Base-by-base conservation (phyloP, 2,329 filamentous ascomycete genomes). In the Lasiodiplodia sp. region DNA sequence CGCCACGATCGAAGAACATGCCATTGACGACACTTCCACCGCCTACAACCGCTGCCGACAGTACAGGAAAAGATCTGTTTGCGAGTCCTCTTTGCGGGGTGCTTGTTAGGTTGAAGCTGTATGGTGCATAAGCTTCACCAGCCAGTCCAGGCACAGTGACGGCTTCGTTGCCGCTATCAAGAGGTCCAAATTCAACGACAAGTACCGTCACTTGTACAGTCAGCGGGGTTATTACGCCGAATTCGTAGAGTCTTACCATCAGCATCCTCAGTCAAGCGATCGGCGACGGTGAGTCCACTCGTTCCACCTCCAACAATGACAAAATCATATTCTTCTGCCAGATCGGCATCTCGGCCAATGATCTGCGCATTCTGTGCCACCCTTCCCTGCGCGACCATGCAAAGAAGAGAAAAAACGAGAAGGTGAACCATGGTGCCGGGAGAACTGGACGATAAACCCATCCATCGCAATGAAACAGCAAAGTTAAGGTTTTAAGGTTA, bases 21-120 rank as follows among this genome's bases (percentile, higher is more conserved):
- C 83, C 81, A 70, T 86, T 85, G 37, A 86, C 69, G 0, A 82
- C 79, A 11, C 77, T 83, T 16, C 81, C 82, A 11, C 85, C 85
- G 5, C 85, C 85, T 0, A 87, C 77, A 0, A 85, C 82, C 63
- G 83, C 83, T 40, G 83, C 85, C 6, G 84, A 79, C 28, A 81
- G 81, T 55, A 84, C 82, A 3, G 74, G 68, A 14, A 85, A 80
- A 3, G 77, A 71, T 1, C 83, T 79, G 16, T 78, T 77, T 18
- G 80, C 78, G 4, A 84, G 79, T n/a, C 73, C 72, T 1, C 75
- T 63, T 64, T 85, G 83, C 0, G 81, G 75, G 5, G 82, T 73
- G 0, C 83, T 82, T 0, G 83, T 83, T 64, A 85, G 81, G 73
- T 84, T 84, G 47, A 62, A 62, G 23, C 57, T 47, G 57, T 62